A percentile compares a stretch with the other conserved stretches of the same genome.
Evolutionary conservation across 176 grass and related monocot species (phyloP).

Genomic region (Tillandsia fasciculata): DNA sequence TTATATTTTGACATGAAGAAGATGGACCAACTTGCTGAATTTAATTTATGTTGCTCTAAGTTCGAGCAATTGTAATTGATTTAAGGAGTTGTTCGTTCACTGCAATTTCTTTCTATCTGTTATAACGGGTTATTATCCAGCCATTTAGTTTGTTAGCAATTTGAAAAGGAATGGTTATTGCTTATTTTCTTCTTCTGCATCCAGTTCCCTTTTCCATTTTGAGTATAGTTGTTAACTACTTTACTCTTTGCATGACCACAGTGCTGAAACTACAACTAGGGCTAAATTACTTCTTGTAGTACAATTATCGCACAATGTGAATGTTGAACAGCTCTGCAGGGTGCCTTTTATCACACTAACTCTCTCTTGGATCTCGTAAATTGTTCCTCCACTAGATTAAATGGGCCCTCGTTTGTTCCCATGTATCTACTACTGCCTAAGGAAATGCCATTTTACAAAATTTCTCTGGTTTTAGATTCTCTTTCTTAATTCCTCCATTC

Average conservation of each 20-base stretch:
- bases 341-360: too few relatives aligned
- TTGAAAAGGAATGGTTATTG: neutral
- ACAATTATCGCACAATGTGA: too few relatives aligned
- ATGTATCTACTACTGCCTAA: neutral
- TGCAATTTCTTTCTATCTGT: neutral
- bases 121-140: neutral
- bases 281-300: too few relatives aligned
- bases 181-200: neutral
- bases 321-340: too few relatives aligned
- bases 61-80: neutral
- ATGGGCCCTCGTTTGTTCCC: neutral
- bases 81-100: neutral
- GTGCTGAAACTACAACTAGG: neutral
- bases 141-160: neutral
- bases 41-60: neutral
- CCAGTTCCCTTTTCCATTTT: neutral
- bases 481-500: constrained; percentile 3
- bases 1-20: too few relatives aligned
- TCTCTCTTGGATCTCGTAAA: too few relatives aligned
- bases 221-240: neutral
- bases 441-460: neutral
- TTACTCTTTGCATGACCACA: constrained; percentile 1
- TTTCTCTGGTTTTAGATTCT: neutral
- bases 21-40: neutral
- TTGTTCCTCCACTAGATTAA: too few relatives aligned